Percentiles rank a stretch among this genome's conserved stretches.
phyloP scores from a whole-genome alignment of 1,284 basidiomycete genomes.

The Flammula alnicola region DNA sequence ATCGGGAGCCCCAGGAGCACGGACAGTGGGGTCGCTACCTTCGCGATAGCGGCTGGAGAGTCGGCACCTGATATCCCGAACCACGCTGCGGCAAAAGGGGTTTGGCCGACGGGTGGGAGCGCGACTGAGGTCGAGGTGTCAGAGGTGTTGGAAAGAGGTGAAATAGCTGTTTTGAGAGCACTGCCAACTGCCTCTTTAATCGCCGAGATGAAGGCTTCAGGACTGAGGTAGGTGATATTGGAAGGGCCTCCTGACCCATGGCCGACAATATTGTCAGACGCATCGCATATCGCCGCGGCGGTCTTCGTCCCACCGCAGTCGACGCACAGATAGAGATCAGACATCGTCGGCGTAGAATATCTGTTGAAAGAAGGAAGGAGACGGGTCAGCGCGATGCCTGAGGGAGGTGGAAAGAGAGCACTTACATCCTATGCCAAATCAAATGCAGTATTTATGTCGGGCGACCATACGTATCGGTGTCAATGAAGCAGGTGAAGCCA shows the following conservation, averaged over 20 bases:
- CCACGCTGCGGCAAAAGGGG: conserved; percentile 69
- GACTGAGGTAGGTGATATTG: conserved; percentile 43
- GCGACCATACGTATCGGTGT: conserved; percentile 13
- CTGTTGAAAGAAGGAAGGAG: too few relatives aligned
- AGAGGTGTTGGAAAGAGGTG: conserved; percentile 14
- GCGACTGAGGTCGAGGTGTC: conserved; percentile 37
- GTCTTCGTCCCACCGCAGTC: conserved; percentile 88
- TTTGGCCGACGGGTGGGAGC: conserved; percentile 40
- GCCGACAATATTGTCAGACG: conserved; percentile 59
- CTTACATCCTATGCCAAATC: neutral
- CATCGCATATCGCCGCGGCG: conserved; percentile 65
- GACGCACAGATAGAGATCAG: conserved; percentile 76
- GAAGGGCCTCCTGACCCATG: conserved; percentile 64
- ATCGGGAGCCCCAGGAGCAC: conserved; percentile 57
- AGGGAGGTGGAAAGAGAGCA: too few relatives aligned
- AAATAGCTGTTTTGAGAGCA: conserved; percentile 58
- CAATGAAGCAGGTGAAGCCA: conserved; percentile 9
- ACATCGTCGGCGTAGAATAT: too few relatives aligned
- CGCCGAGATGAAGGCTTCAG: conserved; percentile 41
- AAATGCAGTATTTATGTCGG: conserved; percentile 14
- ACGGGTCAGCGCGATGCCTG: too few relatives aligned
- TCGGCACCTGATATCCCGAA: conserved; percentile 80
- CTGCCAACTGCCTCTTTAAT: conserved; percentile 53
- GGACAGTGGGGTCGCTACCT: conserved; percentile 56
- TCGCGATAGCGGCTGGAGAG: conserved; percentile 60